Evolutionary conservation across 306 rosid genomes (phyloP).

Genomic region (Quillaja saponaria): DNA sequence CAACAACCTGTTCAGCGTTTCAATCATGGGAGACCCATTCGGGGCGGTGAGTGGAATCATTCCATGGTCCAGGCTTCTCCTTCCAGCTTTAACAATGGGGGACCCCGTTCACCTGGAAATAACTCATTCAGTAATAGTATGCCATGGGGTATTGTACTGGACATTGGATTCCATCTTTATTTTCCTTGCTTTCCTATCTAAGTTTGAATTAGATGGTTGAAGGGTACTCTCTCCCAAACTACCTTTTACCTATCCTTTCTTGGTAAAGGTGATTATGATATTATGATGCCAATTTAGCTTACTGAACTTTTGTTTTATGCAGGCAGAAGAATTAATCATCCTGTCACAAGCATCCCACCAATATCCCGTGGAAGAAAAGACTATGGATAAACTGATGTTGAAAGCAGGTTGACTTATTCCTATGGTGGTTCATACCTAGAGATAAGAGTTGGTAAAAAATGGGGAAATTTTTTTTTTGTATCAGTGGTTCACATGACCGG

Average conservation of each 20-base stretch:
- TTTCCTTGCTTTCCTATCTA: constrained; percentile 8
- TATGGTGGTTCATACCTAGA: constrained; percentile 37
- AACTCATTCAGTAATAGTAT: constrained; percentile 59
- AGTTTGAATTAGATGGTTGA: not conserved
- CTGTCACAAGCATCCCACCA: constrained; percentile 80
- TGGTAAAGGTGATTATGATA: not conserved
- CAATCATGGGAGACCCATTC: constrained; percentile 65
- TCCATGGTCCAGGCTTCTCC: constrained; percentile 70
- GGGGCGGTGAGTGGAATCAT: constrained; percentile 74
- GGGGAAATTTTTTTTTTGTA: constrained; percentile 40
- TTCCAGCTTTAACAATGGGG: constrained; percentile 62
- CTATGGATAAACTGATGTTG: constrained; percentile 66
- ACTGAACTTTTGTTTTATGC: constrained; percentile 33
- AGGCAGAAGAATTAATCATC: constrained; percentile 85
- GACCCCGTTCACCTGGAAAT: constrained; percentile 78
- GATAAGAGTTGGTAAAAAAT: constrained; percentile 15
- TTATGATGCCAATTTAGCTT: constrained; percentile 30
- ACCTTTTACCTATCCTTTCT: not conserved
- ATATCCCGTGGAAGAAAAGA: constrained; percentile 81
- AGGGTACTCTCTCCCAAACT: not conserved
- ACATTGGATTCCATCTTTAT: constrained; percentile 21
- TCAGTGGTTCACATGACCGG: constrained; percentile 43
- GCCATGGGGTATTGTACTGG: constrained; percentile 78
- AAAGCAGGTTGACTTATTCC: constrained; percentile 30
- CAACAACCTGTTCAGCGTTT: constrained; percentile 74